Base-by-base conservation (phyloP, 1,284 basidiomycete species). In the Testicularia cyperi region DNA sequence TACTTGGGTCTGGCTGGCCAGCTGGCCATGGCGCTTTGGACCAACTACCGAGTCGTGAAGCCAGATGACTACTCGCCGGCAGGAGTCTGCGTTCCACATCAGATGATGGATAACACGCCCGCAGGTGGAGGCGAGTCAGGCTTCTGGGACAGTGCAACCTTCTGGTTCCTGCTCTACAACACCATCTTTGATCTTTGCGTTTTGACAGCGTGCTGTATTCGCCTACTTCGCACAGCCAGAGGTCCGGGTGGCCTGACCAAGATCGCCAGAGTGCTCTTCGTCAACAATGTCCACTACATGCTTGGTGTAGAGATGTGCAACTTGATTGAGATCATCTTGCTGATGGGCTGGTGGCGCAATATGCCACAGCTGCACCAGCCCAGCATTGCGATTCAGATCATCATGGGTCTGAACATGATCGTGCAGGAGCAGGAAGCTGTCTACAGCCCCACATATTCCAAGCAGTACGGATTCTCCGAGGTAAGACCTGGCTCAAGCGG, bases 231-330 rank as follows among this genome's bases (percentile, higher is more conserved):
- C 23, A 60, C 51, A 0, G 45, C 51, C 5, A 58, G 61, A 5
- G 55, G 61, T 10, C 61, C 61, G 1, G 20, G 27, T 2, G 61
- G 61, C 1, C 16, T 64, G 38, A 58, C 61, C 1, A 18, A 37
- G 25, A 55, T 64, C 35, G 49, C 55, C 29, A 53, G 42, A 22
- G 39, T 60, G 22, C 32, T 64, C 14, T 54, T 64, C 27, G 1
- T 40, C 44, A 64, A 64, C 55, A 64, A 64, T 23, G 38, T 64
- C n/a, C 61, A 64, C 40, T 64, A 64, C 51, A 53, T 58, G 41
- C 30, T 44, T 0, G 45, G 46, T 2, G 46, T 55, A 8, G 55
- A 58, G 15, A 44, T 48, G 7, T 44, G 40, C 44, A 58, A 64
- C 41, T 3, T 54, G 14, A 28, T 60, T 28, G 46, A 58, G 22